These are phyloP conservation scores for Ophiostoma himal-ulmi DNA, from an alignment of 2,329 filamentous ascomycete genomes.

Conservation along the genomic window DNA sequence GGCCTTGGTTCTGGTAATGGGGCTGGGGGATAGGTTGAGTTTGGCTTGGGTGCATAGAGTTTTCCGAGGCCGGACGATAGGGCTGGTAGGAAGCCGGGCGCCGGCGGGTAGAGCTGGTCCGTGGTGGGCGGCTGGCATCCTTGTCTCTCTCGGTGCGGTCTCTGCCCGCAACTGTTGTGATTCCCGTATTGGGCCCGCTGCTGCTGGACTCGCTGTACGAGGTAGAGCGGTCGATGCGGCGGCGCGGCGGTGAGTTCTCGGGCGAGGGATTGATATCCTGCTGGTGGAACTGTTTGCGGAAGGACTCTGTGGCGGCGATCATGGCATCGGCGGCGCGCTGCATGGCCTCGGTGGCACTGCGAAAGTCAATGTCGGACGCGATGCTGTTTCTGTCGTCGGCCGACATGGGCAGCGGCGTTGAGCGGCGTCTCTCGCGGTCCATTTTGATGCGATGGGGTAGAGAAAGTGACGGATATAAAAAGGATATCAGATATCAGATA, in stretches of 20 bases:
- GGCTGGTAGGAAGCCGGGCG: slow-evolving; percentile 26
- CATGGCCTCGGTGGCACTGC: slow-evolving; percentile 31
- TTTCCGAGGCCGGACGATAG: slow-evolving; percentile 19
- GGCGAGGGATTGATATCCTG: slow-evolving; percentile 12
- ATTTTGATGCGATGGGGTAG: not conserved
- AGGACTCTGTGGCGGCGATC: slow-evolving; percentile 31
- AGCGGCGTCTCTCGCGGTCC: slow-evolving; percentile 21
- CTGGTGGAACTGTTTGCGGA: slow-evolving; percentile 28
- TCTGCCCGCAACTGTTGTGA: not conserved
- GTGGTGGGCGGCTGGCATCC: slow-evolving; percentile 8
- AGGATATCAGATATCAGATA: not conserved
- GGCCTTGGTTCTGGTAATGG: not conserved
- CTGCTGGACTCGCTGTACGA: slow-evolving; percentile 7
- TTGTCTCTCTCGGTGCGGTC: not conserved
- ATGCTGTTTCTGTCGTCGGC: slow-evolving; percentile 17
- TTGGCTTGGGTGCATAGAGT: not conserved
- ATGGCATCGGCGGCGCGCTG: slow-evolving; percentile 32
- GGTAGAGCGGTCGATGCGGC: not conserved
- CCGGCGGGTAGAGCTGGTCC: slow-evolving; percentile 13
- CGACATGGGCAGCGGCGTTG: slow-evolving; percentile 19
- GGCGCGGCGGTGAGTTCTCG: not conserved
- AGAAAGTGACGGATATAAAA: no score
- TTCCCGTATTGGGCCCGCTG: not conserved
- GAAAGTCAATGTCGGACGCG: slow-evolving; percentile 26
- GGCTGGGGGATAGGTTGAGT: no score